Base-by-base conservation (phyloP, 805 yeast species). In the Saturnispora hagleri region DNA sequence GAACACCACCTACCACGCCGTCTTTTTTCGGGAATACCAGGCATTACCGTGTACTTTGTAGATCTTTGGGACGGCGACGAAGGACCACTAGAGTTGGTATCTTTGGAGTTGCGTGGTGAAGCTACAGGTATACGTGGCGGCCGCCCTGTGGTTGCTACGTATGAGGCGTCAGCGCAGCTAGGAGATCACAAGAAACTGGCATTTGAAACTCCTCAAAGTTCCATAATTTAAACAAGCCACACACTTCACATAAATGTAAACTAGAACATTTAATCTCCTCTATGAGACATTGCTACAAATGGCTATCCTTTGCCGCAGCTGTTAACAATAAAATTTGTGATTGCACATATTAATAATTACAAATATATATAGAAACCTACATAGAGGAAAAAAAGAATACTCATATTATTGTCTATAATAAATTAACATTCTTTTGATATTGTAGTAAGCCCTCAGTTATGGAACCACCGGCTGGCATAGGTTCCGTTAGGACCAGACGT, bases 121-220 rank as follows among this genome's bases (percentile, higher is more conserved):
- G 75, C 66, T 53, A 72, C 77, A 5, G 78, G 74, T 36, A 63
- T 85, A 47, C 64, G 71, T 33, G 76, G 75, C 55, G 87, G 85
- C 18, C 96, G 84, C 28, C 96, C 96, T 0, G 79, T 88, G 17
- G 74, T 85, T 15, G 74, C 96, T 0, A 62, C 86, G 20, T 91
- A 90, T 65, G 98, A 91, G 67, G 79, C 89, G 51, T 95, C 96
- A 0, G 93, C 97, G 3, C 90, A 90, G 64, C 97, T 97, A 0
- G 80, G 84, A 1, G 97, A 90, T 63, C 97, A 91, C 65, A 41
- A 41, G 17, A 38, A 38, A 18, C 12, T 38, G 8, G 42, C 22
- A 42, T 38, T 18, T 7, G 42, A 38, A 18, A 38, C 42, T 4
- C 42, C 18, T 5, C 42, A 38, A 20, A 38, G 42, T 20, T 38